phyloP scores from a whole-genome alignment of 2,329 filamentous ascomycete genomes.

The Botrytis cinerea region DNA sequence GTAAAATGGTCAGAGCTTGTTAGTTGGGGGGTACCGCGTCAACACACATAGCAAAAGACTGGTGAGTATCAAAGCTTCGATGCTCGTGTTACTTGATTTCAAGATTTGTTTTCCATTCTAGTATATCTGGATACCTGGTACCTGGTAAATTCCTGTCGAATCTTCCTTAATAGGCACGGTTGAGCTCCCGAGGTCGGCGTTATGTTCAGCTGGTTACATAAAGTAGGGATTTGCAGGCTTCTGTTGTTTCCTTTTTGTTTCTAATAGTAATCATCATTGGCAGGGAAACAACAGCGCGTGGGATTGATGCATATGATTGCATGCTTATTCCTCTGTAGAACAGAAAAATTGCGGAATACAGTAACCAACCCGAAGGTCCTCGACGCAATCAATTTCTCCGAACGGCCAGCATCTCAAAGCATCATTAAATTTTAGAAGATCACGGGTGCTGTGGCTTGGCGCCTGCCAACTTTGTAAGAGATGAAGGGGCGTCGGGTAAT shows the following conservation, averaged over 20 bases:
- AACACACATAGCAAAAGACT: neutral
- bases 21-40: neutral
- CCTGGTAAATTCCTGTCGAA: conserved; percentile 12
- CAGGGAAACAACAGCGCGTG: conserved; percentile 10
- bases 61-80: neutral
- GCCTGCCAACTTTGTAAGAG: conserved; percentile 10
- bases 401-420: conserved; percentile 2
- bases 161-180: conserved; percentile 1
- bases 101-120: conserved; percentile 11
- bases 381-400: conserved; percentile 15
- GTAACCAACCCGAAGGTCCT: conserved; percentile 7
- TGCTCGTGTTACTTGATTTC: conserved; percentile 16
- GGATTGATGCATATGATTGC: neutral
- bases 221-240: conserved; percentile 8
- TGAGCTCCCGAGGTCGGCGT: conserved; percentile 13
- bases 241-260: conserved; percentile 12
- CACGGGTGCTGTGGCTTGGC: conserved; percentile 16
- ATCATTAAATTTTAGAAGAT: conserved; percentile 1
- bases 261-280: conserved; percentile 6
- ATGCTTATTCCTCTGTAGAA: conserved; percentile 11
- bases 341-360: neutral
- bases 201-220: conserved; percentile 8
- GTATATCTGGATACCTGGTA: conserved; percentile 11
- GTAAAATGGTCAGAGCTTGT: conserved; percentile 11
- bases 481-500: conserved; percentile 21